Base-by-base conservation (phyloP, 2,329 filamentous ascomycete species). In the Penicillium sp. region DNA sequence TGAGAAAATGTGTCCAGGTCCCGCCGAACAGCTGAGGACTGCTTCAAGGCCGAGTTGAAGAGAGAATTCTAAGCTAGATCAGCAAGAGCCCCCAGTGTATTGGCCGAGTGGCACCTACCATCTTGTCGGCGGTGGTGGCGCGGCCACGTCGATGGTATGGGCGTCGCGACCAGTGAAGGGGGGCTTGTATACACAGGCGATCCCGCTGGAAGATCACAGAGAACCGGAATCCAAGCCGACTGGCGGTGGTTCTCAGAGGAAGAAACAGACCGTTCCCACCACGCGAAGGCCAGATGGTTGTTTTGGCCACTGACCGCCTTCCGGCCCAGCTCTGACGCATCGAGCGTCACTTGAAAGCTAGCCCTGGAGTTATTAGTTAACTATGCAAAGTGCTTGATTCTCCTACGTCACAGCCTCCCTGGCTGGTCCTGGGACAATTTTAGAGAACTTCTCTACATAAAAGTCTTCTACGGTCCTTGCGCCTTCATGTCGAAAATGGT, bases 1-100 rank as follows among this genome's bases (percentile, higher is more conserved):
- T 81, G 74, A 41, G 83, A 76, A 57, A 90, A 83, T 32, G 76
- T 74, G 55, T 86, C 80, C 48, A 94, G 79, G 59, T 93, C 86
- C 60, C 78, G 79, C 56, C 85, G 84, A 53, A 94, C 80, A 30
- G 85, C 79, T 54, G 86, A 87, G 53, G 84, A 88, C 71, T 94
- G 87, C 70, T 88, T 87, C 38, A 93, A 74, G 37, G 87, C 86
- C 41, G 86, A 85, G 64, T 94, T 94, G 73, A 91, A 94, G 35
- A 88, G 76, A 30, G 86, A 83, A 59, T 90, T 91, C 87, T 88
- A 42, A 38, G 51, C 4, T 49, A 33, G 15, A 26, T 33, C 11
- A 40, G 37, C 31, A 26, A 33, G 9, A 6, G 28, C 17, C 16
- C 11, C 11, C 5, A 5, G 32, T 32, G 17, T 26, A 15, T 32